phyloP scores from a whole-genome alignment of 768 basidiomycete species.

The Sporobolomyces pararoseus region DNA sequence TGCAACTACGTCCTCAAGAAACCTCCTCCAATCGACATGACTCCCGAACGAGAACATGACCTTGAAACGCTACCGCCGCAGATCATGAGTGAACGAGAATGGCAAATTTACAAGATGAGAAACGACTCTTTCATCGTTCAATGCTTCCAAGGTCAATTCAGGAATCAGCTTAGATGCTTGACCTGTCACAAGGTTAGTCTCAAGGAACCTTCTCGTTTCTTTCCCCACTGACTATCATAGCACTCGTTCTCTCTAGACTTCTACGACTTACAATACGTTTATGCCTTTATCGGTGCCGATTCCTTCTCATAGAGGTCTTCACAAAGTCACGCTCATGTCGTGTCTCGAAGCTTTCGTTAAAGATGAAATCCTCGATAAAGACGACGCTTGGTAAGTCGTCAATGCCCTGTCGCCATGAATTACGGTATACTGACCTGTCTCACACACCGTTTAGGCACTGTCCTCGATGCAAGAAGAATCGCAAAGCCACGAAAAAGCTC shows the following conservation, averaged over 20 bases:
- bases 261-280: conserved; percentile 56
- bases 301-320: conserved; percentile 60
- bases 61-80: conserved; percentile 80
- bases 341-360: conserved; percentile 88
- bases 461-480: conserved; percentile 82
- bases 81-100: conserved; percentile 86
- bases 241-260: conserved; percentile 45
- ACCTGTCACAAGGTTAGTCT: conserved; percentile 75
- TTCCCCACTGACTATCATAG: no score
- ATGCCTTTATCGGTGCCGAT: conserved; percentile 91
- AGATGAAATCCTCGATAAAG: conserved; percentile 82
- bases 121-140: conserved; percentile 94
- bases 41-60: conserved; percentile 78
- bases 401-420: not conserved
- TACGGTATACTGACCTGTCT: no score
- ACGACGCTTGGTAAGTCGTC: conserved; percentile 77
- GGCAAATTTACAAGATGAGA: conserved; percentile 79
- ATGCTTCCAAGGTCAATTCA: conserved; percentile 95
- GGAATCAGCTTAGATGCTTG: conserved; percentile 80
- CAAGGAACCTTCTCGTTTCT: not conserved
- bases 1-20: conserved; percentile 85
- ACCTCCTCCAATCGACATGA: conserved; percentile 63
- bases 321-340: conserved; percentile 65
- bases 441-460: conserved; percentile 73
- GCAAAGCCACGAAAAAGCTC: conserved; percentile 78